A percentile compares a stretch with the other conserved stretches of the same genome.
These are phyloP conservation scores for Erigeron canadensis DNA, from an alignment of 129 eudicot species.

Conservation along the genomic window DNA sequence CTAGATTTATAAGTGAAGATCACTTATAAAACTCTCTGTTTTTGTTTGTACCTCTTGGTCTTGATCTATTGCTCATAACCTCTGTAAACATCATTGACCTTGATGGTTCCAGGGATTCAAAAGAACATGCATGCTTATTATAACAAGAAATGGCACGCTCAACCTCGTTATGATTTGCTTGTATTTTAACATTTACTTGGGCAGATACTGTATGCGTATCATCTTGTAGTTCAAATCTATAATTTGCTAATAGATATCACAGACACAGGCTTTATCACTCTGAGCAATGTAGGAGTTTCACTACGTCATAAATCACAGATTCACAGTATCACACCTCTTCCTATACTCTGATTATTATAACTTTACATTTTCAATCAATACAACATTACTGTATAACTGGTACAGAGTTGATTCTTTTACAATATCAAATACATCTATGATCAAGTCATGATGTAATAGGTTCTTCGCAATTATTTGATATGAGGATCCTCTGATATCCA, in stretches of 20 bases:
- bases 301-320: conserved; percentile 17
- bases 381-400: conserved; percentile 11
- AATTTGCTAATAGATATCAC: conserved; percentile 21
- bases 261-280: conserved; percentile 12
- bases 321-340: conserved; percentile 3
- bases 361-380: conserved; percentile 27
- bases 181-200: background rate
- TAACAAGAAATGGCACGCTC: too few relatives aligned
- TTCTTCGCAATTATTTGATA: conserved; percentile 20
- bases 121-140: too few relatives aligned
- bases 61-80: too few relatives aligned
- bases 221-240: background rate
- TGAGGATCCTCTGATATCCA: background rate
- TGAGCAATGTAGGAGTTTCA: background rate
- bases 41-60: too few relatives aligned
- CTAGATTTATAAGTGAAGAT: too few relatives aligned
- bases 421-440: background rate
- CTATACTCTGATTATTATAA: conserved; percentile 15
- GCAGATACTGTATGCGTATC: background rate
- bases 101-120: too few relatives aligned
- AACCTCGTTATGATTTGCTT: background rate
- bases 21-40: too few relatives aligned
- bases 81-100: too few relatives aligned
- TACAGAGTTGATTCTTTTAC: conserved; percentile 4
- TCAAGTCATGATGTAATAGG: background rate